Evolutionary conservation across 2,329 filamentous ascomycete genomes (phyloP).

Genomic region (Aspergillus phoenicis): DNA sequence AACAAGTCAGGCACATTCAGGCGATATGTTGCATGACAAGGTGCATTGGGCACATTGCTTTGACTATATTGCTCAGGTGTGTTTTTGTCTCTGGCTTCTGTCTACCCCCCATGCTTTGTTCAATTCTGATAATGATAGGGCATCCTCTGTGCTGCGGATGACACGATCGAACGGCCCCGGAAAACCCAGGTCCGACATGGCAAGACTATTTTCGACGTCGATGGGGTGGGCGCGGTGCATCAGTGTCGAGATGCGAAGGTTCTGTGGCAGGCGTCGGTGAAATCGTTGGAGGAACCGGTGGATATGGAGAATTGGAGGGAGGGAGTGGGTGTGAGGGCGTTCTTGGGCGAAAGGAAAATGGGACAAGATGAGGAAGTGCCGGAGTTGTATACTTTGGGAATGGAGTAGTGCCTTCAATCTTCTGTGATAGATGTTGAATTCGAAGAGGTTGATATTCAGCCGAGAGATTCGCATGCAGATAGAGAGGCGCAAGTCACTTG

Average conservation of each 20-base stretch:
- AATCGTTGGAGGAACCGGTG: neutral
- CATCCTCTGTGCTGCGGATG: slow-evolving; percentile 21
- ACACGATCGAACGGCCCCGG: slow-evolving; percentile 17
- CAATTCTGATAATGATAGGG: neutral
- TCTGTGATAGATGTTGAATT: too few relatives aligned
- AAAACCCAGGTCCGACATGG: neutral
- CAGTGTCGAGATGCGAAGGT: slow-evolving; percentile 17
- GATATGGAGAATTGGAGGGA: slow-evolving; percentile 13
- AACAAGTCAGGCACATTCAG: slow-evolving; percentile 4
- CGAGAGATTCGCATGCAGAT: neutral
- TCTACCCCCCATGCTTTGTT: neutral
- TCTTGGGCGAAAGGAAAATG: slow-evolving; percentile 6
- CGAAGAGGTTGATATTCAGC: neutral
- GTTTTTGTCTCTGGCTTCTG: neutral
- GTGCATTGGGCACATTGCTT: slow-evolving; percentile 24
- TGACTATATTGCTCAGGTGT: slow-evolving; percentile 23
- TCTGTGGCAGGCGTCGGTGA: slow-evolving; percentile 16
- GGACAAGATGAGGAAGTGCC: neutral
- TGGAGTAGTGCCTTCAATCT: neutral
- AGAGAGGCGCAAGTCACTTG: neutral
- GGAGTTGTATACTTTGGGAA: neutral
- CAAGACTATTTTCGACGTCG: slow-evolving; percentile 7
- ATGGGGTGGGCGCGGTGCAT: slow-evolving; percentile 16
- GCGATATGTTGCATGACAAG: neutral
- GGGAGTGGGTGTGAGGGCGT: slow-evolving; percentile 10